phyloP scores from a whole-genome alignment of 306 rosid species.

The Cucumis hystrix region DNA sequence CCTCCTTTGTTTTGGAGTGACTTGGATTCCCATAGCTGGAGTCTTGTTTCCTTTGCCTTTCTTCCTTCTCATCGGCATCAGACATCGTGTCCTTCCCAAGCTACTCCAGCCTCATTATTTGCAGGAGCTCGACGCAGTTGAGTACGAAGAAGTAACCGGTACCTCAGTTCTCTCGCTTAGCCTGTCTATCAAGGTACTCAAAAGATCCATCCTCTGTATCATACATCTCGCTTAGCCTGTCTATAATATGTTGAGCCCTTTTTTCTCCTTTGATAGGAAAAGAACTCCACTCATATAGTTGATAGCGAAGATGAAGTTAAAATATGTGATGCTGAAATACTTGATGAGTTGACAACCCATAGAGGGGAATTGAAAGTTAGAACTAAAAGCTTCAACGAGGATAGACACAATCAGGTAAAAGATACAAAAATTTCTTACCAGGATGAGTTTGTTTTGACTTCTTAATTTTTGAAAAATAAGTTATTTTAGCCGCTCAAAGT shows the following conservation, averaged over 20 bases:
- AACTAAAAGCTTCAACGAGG: constrained; percentile 49
- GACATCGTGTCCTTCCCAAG: constrained; percentile 65
- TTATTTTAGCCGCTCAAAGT: no score
- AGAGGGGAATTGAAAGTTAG: constrained; percentile 79
- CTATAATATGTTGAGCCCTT: background rate
- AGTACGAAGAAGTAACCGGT: constrained; percentile 58
- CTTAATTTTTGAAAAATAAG: no score
- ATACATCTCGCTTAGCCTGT: background rate
- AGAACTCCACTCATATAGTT: constrained; percentile 17
- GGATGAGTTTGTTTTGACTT: no score
- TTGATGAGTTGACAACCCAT: constrained; percentile 59
- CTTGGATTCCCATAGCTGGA: constrained; percentile 89
- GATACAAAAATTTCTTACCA: background rate
- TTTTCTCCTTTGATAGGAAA: constrained; percentile 21
- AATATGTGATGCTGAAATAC: constrained; percentile 51
- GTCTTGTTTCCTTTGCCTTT: constrained; percentile 72
- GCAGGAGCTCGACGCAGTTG: constrained; percentile 67
- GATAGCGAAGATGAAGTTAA: constrained; percentile 21
- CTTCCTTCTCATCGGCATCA: constrained; percentile 50
- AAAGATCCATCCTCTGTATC: background rate
- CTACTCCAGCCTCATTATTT: constrained; percentile 37
- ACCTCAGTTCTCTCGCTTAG: constrained; percentile 24
- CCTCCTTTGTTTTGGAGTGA: constrained; percentile 58
- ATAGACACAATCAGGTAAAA: constrained; percentile 38
- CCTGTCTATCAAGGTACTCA: constrained; percentile 27